A percentile compares a stretch with the other conserved stretches of the same genome.
phyloP scores from a whole-genome alignment of 2,329 filamentous ascomycete species.

The Exutisphaerella laricina region DNA sequence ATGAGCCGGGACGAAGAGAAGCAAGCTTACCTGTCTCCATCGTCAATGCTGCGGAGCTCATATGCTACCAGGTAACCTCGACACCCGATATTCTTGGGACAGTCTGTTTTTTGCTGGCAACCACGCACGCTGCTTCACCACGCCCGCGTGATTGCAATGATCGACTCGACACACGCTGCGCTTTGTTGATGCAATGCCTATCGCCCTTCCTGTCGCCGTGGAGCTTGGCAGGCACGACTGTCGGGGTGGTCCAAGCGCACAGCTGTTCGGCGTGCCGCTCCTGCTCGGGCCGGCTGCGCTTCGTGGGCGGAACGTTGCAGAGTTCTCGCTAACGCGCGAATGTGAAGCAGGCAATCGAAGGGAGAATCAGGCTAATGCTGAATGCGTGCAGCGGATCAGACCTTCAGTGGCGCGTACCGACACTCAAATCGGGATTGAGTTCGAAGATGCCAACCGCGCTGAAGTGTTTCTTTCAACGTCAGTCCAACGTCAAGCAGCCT shows the following conservation, averaged over 20 bases:
- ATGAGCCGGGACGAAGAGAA: constrained; percentile 19
- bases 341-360: constrained; percentile 8
- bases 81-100: background rate
- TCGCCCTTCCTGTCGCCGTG: constrained; percentile 6
- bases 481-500: constrained; percentile 5
- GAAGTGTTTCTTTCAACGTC: constrained; percentile 22
- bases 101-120: background rate
- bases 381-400: constrained; percentile 12
- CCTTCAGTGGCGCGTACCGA: constrained; percentile 16
- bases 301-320: constrained; percentile 16
- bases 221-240: constrained; percentile 7
- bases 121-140: background rate
- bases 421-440: constrained; percentile 23
- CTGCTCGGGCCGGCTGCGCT: constrained; percentile 16
- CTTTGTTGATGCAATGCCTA: background rate
- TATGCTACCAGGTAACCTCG: constrained; percentile 14
- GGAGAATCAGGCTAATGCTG: background rate
- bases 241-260: constrained; percentile 10
- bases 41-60: constrained; percentile 21
- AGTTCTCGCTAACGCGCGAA: constrained; percentile 21
- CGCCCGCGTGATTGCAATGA: too few relatives aligned
- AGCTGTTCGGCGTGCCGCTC: constrained; percentile 8
- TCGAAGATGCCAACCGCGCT: constrained; percentile 14
- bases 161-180: too few relatives aligned
- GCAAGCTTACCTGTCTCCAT: constrained; percentile 32